Base-by-base conservation (phyloP, 805 yeast genomes). In the Cyberlindnera mycetangii region DNA sequence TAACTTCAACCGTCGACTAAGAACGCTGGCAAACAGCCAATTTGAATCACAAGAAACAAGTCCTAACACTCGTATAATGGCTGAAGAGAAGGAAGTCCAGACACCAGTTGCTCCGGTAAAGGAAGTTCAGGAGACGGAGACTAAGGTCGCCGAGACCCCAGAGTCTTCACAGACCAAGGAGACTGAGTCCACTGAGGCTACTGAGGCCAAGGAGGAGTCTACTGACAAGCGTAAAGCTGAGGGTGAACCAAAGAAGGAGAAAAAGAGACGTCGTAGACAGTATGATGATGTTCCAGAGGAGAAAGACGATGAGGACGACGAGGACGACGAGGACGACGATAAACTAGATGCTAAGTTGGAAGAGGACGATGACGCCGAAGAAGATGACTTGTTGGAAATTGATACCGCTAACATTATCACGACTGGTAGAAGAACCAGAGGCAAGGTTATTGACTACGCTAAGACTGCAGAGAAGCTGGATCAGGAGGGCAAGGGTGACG, bases 391-490 rank as follows among this genome's bases (percentile, higher is more conserved):
- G 52, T 74, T 75, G 28, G 95, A 85, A 65, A 86, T 89, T 53
- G 95, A 87, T 59, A 72, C 84, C 32, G 70, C 89, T 32, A 90
- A 89, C 66, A 89, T 89, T 61, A 89, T 89, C 52, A 74, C 84
- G n/a, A 68, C 79, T 15, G 93, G 95, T 12, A 76, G 95, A 67
- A 85, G 97, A 71, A 89, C 97, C 7, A 78, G 97, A 54, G 95
- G 97, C 14, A 85, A 82, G 59, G 85, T 83, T 16, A 84, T 90
- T 55, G 97, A 89, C 66, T 89, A 85, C 64, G 72, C 79, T 45
- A 83, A 86, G 66, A 89, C 95, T 14, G 86, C 89, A 17, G 85
- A 79, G 53, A 78, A 85, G 60, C 66, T 87, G 56, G 80, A 76
- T 42, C 24, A 43, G 33, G 52, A 51, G 15, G 65, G 61, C 21